Evolutionary conservation across 768 basidiomycete genomes (phyloP).

Genomic region (Hypholoma fasciculare): DNA sequence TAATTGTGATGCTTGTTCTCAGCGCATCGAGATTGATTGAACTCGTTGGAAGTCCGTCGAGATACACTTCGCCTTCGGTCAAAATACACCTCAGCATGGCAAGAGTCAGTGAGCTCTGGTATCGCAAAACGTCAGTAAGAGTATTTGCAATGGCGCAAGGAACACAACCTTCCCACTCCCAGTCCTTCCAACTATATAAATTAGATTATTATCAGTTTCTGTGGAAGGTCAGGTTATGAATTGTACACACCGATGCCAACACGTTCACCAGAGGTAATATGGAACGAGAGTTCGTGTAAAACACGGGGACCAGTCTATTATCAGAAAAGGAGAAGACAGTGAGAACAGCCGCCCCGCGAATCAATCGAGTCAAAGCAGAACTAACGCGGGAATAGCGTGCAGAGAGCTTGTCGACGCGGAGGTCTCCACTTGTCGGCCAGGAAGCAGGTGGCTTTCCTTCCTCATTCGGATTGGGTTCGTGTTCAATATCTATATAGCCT

Average conservation of each 20-base stretch:
- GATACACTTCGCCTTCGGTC: constrained; percentile 53
- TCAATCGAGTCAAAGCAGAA: constrained; percentile 12
- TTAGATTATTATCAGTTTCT: constrained; percentile 42
- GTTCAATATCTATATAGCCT: constrained; percentile 58
- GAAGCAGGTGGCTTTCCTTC: constrained; percentile 51
- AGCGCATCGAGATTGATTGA: constrained; percentile 55
- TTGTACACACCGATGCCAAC: constrained; percentile 45
- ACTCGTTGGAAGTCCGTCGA: constrained; percentile 52
- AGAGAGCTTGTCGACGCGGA: constrained; percentile 49
- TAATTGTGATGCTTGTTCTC: constrained; percentile 59
- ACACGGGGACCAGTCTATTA: constrained; percentile 49
- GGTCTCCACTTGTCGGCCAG: constrained; percentile 57
- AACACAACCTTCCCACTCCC: constrained; percentile 42
- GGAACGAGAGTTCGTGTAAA: constrained; percentile 48
- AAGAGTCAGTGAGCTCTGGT: constrained; percentile 56
- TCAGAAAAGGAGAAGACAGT: no score
- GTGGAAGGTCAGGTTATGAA: constrained; percentile 42
- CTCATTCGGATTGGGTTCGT: constrained; percentile 43
- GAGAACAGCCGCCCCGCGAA: no score
- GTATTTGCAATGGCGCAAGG: neutral
- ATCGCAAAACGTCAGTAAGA: neutral
- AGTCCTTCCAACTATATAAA: constrained; percentile 40
- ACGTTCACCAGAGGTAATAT: constrained; percentile 56
- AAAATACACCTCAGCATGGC: constrained; percentile 56
- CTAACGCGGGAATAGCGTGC: constrained; percentile 45